phyloP scores from a whole-genome alignment of 805 yeast species.

The Candida krabiensis region DNA sequence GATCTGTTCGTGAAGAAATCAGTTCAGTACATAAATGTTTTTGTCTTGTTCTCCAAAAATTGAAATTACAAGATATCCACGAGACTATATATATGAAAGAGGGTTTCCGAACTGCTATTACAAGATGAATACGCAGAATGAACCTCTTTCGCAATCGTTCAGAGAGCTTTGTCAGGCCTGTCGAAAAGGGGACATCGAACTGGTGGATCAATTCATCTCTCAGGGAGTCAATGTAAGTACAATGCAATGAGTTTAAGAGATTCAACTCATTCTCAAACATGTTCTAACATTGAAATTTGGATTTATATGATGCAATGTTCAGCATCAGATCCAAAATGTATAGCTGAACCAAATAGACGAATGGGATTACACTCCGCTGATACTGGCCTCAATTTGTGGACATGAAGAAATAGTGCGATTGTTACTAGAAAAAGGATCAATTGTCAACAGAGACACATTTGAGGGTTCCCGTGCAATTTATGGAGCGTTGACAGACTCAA shows the following conservation, averaged over 20 bases:
- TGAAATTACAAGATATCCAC: conserved; percentile 8
- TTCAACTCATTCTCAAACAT: no score
- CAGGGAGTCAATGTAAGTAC: conserved; percentile 47
- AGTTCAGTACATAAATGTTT: no score
- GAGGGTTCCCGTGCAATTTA: conserved; percentile 77
- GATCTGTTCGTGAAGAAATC: no score
- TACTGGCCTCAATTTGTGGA: conserved; percentile 74
- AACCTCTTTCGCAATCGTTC: conserved; percentile 34
- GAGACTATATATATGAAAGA: no score
- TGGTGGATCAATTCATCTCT: conserved; percentile 56
- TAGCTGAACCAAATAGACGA: conserved; percentile 54
- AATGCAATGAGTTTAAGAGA: conserved; percentile 20
- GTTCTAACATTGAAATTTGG: no score
- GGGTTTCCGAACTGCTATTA: no score
- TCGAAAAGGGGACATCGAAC: conserved; percentile 64
- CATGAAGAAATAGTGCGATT: conserved; percentile 63
- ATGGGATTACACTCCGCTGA: conserved; percentile 75
- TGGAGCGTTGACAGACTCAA: conserved; percentile 71
- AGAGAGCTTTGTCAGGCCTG: conserved; percentile 63
- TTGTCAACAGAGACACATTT: conserved; percentile 78
- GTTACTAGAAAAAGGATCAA: conserved; percentile 65
- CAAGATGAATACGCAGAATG: conserved; percentile 2
- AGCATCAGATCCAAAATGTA: not conserved
- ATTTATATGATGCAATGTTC: no score
- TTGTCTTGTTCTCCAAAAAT: conserved; percentile 1